Base-by-base conservation (phyloP, 208 protist genomes). In the Trypanosoma mega region DNA sequence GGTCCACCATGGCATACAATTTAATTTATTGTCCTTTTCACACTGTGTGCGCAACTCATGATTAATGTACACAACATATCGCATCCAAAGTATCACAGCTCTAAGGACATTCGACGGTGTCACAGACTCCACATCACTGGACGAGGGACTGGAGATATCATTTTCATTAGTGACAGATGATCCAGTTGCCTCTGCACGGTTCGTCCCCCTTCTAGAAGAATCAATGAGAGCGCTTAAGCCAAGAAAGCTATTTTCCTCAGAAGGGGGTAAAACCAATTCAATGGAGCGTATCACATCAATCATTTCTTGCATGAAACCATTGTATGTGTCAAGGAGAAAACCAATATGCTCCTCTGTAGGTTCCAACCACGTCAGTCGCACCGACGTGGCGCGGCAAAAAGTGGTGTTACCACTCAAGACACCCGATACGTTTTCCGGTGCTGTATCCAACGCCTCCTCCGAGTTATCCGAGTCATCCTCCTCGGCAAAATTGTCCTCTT, bases 51-150 rank as follows among this genome's bases (percentile, higher is more conserved):
- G 57, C 8, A 58, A 29, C 23, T 72, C 65, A 20, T 56, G 51
- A 33, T 74, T 74, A 31, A 75, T 72, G 14, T 53, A 29, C 5
- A 75, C 45, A 20, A 89, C 48, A 12, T 37, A 34, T 30, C 34
- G 51, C n/a, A 89, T 31, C 72, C 72, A 79, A 1, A 54, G 24
- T 43, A 80, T 45, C 18, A 72, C 54, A 2, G 75, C 78, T 18
- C 71, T 60, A 21, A 89, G 33, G 2, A 85, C 71, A 12, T 56
- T 29, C 14, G 11, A 14, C 20, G 27, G 20, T 23, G 50, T 29
- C 18, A 31, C 24, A 23, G 20, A 6, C 6, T 34, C 29, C 20
- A 7, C 50, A 36, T 21, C n/a, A n/a, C n/a, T n/a, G n/a, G n/a
- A n/a, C n/a, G n/a, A n/a, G n/a, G n/a, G n/a, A n/a, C n/a, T n/a